Evolutionary conservation across 1,139 yeast species (phyloP).

Genomic region (Meyerozyma athensensis): DNA sequence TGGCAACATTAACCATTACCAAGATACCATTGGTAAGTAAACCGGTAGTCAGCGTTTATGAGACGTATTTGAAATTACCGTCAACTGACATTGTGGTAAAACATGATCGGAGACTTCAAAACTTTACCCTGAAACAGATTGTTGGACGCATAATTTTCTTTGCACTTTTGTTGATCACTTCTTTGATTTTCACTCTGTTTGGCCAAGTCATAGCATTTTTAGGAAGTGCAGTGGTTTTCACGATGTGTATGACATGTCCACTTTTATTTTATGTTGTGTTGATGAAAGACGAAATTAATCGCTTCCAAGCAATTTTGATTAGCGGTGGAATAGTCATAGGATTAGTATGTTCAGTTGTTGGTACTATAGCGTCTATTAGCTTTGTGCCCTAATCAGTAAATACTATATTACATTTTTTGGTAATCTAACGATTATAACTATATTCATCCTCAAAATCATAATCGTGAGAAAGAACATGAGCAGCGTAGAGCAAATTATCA

Average conservation of each 20-base stretch:
- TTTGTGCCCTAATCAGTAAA: constrained; percentile 9
- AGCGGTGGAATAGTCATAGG: constrained; percentile 44
- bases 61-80: constrained; percentile 18
- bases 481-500: constrained; percentile 54
- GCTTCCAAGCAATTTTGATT: constrained; percentile 33
- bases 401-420: background rate
- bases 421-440: background rate
- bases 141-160: constrained; percentile 21
- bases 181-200: constrained; percentile 67
- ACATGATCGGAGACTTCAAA: constrained; percentile 8
- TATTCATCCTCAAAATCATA: constrained; percentile 9
- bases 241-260: constrained; percentile 77
- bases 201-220: constrained; percentile 79
- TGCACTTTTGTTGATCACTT: constrained; percentile 35
- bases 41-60: constrained; percentile 41
- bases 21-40: constrained; percentile 37
- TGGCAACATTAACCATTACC: constrained; percentile 39
- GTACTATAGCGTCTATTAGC: constrained; percentile 36
- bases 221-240: constrained; percentile 78
- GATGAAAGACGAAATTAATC: constrained; percentile 43
- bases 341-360: constrained; percentile 43
- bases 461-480: constrained; percentile 35
- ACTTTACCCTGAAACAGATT: constrained; percentile 9
- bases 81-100: constrained; percentile 27
- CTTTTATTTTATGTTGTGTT: constrained; percentile 62